phyloP scores from a whole-genome alignment of 495 filamentous ascomycete species.

The Penicillium atrosanguineum region DNA sequence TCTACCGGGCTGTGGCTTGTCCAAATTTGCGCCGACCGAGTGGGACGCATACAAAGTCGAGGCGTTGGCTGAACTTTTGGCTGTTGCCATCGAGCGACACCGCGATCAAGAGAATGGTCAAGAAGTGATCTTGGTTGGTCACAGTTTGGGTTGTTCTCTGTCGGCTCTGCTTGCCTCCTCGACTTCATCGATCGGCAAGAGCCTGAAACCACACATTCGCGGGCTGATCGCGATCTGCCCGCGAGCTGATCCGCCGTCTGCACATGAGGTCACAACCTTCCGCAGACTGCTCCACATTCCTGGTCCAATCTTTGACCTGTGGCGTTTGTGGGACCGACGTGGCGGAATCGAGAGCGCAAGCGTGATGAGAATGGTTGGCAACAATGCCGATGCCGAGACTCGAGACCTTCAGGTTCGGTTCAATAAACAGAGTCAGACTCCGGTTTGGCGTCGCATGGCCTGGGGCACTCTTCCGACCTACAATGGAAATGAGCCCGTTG shows the following conservation, averaged over 20 bases:
- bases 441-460: conserved; percentile 82
- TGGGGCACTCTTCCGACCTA: conserved; percentile 64
- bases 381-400: conserved; percentile 67
- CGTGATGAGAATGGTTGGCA: conserved; percentile 76
- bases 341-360: conserved; percentile 76
- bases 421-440: conserved; percentile 77
- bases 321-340: conserved; percentile 75
- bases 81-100: conserved; percentile 67
- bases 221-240: conserved; percentile 84
- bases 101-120: conserved; percentile 65
- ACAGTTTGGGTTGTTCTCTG: conserved; percentile 84
- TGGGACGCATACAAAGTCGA: conserved; percentile 82
- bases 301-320: conserved; percentile 68
- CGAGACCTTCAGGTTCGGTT: conserved; percentile 77
- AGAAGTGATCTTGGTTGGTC: conserved; percentile 75
- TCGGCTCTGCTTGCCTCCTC: conserved; percentile 71
- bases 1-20: conserved; percentile 83
- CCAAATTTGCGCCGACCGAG: conserved; percentile 61
- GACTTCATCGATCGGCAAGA: conserved; percentile 41
- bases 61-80: conserved; percentile 71
- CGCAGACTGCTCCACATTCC: conserved; percentile 64
- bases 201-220: conserved; percentile 60
- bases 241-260: conserved; percentile 56
- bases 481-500: conserved; percentile 43
- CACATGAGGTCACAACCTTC: conserved; percentile 49